Percentiles rank a stretch among this genome's conserved stretches.
Conservation (phyloP, 345 rosid species). For the Xanthoceras sorbifolium region DNA sequence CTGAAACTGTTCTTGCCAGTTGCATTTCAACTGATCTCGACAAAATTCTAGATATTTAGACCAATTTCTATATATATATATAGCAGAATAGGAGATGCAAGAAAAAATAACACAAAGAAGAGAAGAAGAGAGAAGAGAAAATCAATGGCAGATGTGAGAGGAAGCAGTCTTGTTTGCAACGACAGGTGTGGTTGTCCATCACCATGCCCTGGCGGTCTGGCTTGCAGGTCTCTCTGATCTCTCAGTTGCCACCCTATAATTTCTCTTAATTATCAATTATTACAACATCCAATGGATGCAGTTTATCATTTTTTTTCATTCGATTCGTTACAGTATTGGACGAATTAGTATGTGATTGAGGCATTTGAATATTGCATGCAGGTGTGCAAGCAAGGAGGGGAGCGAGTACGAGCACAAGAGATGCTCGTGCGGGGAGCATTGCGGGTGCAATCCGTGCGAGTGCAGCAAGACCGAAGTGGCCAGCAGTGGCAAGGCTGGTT, state of each 20-base stretch:
- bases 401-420: slow-evolving; percentile 2
- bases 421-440: slow-evolving; percentile 17
- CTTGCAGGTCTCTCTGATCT: slow-evolving; percentile 7
- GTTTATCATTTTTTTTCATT: too few relatives aligned
- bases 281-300: too few relatives aligned
- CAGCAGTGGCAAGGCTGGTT: background rate
- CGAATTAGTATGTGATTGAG: too few relatives aligned
- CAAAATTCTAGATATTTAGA: background rate
- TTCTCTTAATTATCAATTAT: too few relatives aligned
- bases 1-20: background rate
- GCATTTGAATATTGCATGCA: too few relatives aligned
- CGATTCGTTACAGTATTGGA: too few relatives aligned
- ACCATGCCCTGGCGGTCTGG: slow-evolving; percentile 36
- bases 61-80: background rate
- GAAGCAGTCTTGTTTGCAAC: slow-evolving; percentile 25
- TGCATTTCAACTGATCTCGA: background rate
- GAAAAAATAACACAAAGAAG: too few relatives aligned
- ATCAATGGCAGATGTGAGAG: slow-evolving; percentile 34
- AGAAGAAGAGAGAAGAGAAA: too few relatives aligned
- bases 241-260: background rate
- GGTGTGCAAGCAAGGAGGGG: background rate
- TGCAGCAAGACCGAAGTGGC: background rate
- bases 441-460: slow-evolving; percentile 19
- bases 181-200: slow-evolving; percentile 45
- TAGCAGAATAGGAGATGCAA: too few relatives aligned